phyloP scores from a whole-genome alignment of 495 filamentous ascomycete species.

The Xylaria acuta region DNA sequence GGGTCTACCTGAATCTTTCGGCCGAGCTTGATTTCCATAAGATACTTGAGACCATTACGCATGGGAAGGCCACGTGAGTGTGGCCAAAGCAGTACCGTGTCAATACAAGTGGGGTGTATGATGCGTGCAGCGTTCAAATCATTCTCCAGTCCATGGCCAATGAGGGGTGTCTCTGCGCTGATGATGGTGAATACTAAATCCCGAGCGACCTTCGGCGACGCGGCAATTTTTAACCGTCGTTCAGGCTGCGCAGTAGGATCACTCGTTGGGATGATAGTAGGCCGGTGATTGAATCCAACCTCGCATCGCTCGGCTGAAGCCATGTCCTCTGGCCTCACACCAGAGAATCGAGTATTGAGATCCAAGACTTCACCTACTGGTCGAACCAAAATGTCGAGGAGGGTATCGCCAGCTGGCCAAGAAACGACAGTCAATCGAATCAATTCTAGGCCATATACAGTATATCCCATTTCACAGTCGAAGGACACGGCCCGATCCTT shows the following conservation, averaged over 20 bases:
- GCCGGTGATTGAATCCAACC: slow-evolving; percentile 31
- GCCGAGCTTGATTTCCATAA: slow-evolving; percentile 69
- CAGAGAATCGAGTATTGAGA: slow-evolving; percentile 88
- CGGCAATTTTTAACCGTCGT: slow-evolving; percentile 65
- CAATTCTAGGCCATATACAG: slow-evolving; percentile 82
- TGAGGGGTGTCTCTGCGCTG: slow-evolving; percentile 75
- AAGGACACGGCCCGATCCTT: slow-evolving; percentile 68
- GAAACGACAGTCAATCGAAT: slow-evolving; percentile 85
- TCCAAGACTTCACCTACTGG: slow-evolving; percentile 87
- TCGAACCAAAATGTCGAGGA: slow-evolving; percentile 85
- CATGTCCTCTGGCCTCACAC: slow-evolving; percentile 77
- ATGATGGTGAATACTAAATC: slow-evolving; percentile 73
- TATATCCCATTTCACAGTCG: slow-evolving; percentile 99
- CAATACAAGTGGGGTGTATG: slow-evolving; percentile 82
- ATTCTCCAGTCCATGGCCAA: slow-evolving; percentile 95
- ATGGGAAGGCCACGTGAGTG: slow-evolving; percentile 75
- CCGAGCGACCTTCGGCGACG: slow-evolving; percentile 74
- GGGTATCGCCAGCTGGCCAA: slow-evolving; percentile 77
- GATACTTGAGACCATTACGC: slow-evolving; percentile 73
- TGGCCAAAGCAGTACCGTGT: slow-evolving; percentile 85
- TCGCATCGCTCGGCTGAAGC: slow-evolving; percentile 69
- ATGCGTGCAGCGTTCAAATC: slow-evolving; percentile 85
- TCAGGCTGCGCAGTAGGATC: slow-evolving; percentile 22
- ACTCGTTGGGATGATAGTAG: slow-evolving; percentile 14
- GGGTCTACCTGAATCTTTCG: slow-evolving; percentile 76